phyloP scores from a whole-genome alignment of 331 rosid species.

The Acacia concinna region DNA sequence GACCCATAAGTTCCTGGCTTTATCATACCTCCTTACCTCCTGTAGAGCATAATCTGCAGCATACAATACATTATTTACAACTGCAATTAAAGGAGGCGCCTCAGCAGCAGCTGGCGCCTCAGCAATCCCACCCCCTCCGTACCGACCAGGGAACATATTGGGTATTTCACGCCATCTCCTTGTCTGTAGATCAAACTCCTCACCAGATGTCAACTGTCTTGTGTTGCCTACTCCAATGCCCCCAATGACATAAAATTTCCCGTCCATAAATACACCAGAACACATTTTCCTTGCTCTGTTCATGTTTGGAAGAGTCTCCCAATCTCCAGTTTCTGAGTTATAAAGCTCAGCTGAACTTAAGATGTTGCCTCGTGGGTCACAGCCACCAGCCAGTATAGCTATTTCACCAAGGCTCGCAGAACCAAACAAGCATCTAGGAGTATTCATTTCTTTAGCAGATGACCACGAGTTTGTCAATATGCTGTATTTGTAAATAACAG shows the following conservation, averaged over 20 bases:
- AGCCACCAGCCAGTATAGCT: slow-evolving; percentile 89
- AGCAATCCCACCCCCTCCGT: slow-evolving; percentile 44
- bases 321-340: slow-evolving; percentile 67
- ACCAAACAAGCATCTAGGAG: slow-evolving; percentile 76
- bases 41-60: slow-evolving; percentile 67
- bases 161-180: slow-evolving; percentile 75
- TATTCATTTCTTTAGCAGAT: slow-evolving; percentile 58
- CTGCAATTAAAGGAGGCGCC: slow-evolving; percentile 89
- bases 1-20: slow-evolving; percentile 54
- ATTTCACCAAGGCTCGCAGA: slow-evolving; percentile 83
- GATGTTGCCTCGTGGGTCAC: slow-evolving; percentile 63
- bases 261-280: slow-evolving; percentile 70
- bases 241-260: slow-evolving; percentile 77
- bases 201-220: slow-evolving; percentile 63
- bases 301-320: slow-evolving; percentile 79
- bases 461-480: slow-evolving; percentile 72
- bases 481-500: slow-evolving; percentile 68
- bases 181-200: slow-evolving; percentile 66
- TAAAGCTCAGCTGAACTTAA: slow-evolving; percentile 82
- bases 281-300: slow-evolving; percentile 79
- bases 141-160: slow-evolving; percentile 62
- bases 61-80: slow-evolving; percentile 69
- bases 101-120: slow-evolving; percentile 58
- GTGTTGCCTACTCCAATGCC: slow-evolving; percentile 61
- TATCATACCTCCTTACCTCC: slow-evolving; percentile 64